Conservation (phyloP, 306 rosid species). For the Gastrolobium villosum region DNA sequence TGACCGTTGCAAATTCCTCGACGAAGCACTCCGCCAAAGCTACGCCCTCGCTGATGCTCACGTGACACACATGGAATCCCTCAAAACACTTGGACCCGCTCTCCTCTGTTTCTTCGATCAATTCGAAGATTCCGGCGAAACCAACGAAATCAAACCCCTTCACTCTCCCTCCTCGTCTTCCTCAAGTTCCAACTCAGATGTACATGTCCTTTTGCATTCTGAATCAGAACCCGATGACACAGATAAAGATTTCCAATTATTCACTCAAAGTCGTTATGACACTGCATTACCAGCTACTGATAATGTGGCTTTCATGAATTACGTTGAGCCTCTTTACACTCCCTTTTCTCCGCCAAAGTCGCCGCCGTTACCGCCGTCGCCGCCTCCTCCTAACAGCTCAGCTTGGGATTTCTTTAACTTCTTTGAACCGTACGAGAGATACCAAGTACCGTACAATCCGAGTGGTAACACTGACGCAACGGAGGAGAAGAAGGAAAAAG, state of each 20-base stretch:
- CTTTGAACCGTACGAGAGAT: slow-evolving; percentile 79
- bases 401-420: slow-evolving; percentile 89
- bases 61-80: slow-evolving; percentile 72
- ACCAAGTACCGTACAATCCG: slow-evolving; percentile 56
- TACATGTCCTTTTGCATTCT: slow-evolving; percentile 48
- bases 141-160: background rate
- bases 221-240: slow-evolving; percentile 48
- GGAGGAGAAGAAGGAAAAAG: slow-evolving; percentile 44
- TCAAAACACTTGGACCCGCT: slow-evolving; percentile 65
- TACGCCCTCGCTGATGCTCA: slow-evolving; percentile 81
- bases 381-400: slow-evolving; percentile 70
- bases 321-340: slow-evolving; percentile 41
- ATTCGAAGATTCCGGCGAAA: slow-evolving; percentile 12
- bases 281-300: slow-evolving; percentile 40
- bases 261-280: slow-evolving; percentile 34
- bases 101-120: slow-evolving; percentile 67
- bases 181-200: slow-evolving; percentile 56
- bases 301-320: slow-evolving; percentile 39
- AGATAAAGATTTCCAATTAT: slow-evolving; percentile 47
- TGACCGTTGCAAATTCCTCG: slow-evolving; percentile 79
- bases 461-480: slow-evolving; percentile 19
- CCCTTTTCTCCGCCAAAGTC: slow-evolving; percentile 56
- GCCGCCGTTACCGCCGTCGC: slow-evolving; percentile 57
- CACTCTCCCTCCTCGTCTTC: slow-evolving; percentile 50
- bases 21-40: slow-evolving; percentile 72